phyloP scores from a whole-genome alignment of 83 land plant species.

The Thuja plicata region DNA sequence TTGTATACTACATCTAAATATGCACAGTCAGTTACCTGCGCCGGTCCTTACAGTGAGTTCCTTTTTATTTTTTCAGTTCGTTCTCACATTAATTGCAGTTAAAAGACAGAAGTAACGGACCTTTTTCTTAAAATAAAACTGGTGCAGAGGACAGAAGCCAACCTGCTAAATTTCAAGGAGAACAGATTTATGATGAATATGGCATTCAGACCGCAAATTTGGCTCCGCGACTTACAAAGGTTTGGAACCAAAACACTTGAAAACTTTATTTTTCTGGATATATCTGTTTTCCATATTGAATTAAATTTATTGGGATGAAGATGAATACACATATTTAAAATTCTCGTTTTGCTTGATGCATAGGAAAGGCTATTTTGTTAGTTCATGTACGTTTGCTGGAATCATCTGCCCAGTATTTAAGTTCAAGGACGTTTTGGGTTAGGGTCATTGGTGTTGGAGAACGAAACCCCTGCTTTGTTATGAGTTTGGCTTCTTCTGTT shows the following conservation, averaged over 20 bases:
- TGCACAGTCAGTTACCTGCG: neutral
- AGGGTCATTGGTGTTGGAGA: too few relatives aligned
- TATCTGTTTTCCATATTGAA: neutral
- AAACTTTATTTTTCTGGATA: neutral
- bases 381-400: too few relatives aligned
- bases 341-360: neutral
- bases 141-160: neutral
- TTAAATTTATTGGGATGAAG: neutral
- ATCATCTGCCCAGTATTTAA: too few relatives aligned
- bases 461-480: neutral
- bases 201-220: neutral
- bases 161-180: neutral
- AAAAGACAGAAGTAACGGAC: neutral
- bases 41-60: neutral
- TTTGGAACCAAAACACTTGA: neutral
- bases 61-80: neutral
- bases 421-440: too few relatives aligned
- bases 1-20: neutral
- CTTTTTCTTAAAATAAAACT: neutral
- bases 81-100: neutral
- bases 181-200: neutral
- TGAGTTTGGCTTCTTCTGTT: neutral
- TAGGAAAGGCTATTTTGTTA: neutral
- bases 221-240: neutral
- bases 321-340: neutral